Conservation (phyloP, 2,329 filamentous ascomycete species). For the Emergomyces africanus region DNA sequence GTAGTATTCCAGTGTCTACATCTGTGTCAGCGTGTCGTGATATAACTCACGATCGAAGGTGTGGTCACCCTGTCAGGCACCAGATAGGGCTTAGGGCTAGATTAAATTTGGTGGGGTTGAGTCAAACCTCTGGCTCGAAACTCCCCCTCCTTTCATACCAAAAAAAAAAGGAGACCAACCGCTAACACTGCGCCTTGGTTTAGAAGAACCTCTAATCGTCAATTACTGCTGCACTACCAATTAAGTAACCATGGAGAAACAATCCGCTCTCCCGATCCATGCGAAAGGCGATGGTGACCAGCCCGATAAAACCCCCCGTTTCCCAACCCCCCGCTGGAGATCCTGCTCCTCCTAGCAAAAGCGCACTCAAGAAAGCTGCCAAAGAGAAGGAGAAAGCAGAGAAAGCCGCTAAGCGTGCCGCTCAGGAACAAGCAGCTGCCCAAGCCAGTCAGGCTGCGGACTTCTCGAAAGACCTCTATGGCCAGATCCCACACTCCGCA, state of each 20-base stretch:
- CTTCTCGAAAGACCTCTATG: conserved; percentile 62
- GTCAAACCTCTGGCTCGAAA: background rate
- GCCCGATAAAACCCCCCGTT: conserved; percentile 14
- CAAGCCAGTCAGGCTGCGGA: conserved; percentile 51
- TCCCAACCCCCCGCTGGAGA: conserved; percentile 23
- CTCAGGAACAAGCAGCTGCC: conserved; percentile 59
- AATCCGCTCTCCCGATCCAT: conserved; percentile 10
- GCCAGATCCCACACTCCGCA: conserved; percentile 49
- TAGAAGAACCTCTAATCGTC: background rate
- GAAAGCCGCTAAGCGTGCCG: conserved; percentile 59
- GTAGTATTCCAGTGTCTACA: background rate
- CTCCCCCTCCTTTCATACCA: background rate
- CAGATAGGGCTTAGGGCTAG: conserved; percentile 6
- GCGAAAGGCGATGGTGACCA: conserved; percentile 5
- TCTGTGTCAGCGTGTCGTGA: background rate
- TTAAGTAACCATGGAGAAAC: conserved; percentile 9
- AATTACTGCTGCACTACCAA: background rate
- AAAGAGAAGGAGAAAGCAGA: conserved; percentile 82
- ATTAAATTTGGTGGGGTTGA: conserved; percentile 3
- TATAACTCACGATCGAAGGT: background rate
- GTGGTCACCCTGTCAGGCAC: background rate
- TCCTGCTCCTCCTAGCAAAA: conserved; percentile 53
- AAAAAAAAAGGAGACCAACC: background rate
- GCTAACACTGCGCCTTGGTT: background rate
- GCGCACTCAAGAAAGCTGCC: conserved; percentile 71